Evolutionary conservation across 768 basidiomycete genomes (phyloP).

Genomic region (Strobilomyces confusus): DNA sequence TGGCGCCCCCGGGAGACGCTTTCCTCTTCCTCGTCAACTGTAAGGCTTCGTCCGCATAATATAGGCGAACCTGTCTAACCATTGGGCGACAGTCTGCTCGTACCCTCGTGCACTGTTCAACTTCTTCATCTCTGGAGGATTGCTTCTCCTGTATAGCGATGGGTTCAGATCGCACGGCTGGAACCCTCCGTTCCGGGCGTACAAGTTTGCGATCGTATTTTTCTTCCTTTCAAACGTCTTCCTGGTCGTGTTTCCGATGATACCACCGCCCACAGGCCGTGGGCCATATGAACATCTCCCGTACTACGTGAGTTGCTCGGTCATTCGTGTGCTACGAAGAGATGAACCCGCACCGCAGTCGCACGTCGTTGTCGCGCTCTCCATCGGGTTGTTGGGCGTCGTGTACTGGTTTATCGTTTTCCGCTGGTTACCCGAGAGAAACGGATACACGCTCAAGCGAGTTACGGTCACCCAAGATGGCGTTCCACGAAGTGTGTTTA

Average conservation of each 20-base stretch:
- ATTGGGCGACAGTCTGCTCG: constrained; percentile 42
- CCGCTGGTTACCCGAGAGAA: constrained; percentile 44
- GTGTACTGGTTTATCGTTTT: constrained; percentile 57
- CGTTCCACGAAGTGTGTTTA: constrained; percentile 49
- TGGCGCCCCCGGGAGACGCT: constrained; percentile 67
- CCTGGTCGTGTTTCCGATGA: constrained; percentile 55
- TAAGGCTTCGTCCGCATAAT: constrained; percentile 28
- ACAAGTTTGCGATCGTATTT: constrained; percentile 44
- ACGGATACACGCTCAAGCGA: constrained; percentile 46
- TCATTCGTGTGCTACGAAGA: neutral
- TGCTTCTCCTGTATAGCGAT: constrained; percentile 55
- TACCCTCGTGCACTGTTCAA: constrained; percentile 60
- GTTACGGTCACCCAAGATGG: constrained; percentile 49
- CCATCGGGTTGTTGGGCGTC: constrained; percentile 45
- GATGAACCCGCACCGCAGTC: constrained; percentile 31
- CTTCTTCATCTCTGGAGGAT: constrained; percentile 53
- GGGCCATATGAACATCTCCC: constrained; percentile 55
- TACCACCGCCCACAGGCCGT: constrained; percentile 54
- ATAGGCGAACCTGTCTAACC: neutral
- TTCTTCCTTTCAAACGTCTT: constrained; percentile 68
- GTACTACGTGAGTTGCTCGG: constrained; percentile 54
- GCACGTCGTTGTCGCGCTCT: constrained; percentile 45
- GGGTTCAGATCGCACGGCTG: constrained; percentile 45
- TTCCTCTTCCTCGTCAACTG: constrained; percentile 68
- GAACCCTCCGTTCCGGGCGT: constrained; percentile 63